Percentiles rank a stretch among this genome's conserved stretches.
These are phyloP conservation scores for Xylaria polymorpha DNA, from an alignment of 2,329 filamentous ascomycete species.

Conservation along the genomic window DNA sequence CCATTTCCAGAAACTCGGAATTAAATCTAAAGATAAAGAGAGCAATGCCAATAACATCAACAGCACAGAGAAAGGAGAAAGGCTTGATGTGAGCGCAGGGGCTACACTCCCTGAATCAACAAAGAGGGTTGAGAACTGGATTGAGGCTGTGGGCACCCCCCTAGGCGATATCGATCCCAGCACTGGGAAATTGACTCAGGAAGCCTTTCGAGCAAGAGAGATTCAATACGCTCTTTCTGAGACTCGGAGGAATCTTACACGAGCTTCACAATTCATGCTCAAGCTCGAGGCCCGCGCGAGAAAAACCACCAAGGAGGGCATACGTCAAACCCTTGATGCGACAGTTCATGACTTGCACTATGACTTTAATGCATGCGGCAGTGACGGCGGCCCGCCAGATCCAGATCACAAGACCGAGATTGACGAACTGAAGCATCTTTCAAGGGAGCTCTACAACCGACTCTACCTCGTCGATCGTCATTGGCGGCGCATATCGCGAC, in stretches of 20 bases:
- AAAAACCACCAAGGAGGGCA: constrained; percentile 46
- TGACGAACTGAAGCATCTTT: constrained; percentile 42
- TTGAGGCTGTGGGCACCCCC: background rate
- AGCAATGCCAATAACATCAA: background rate
- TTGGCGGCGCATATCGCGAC: constrained; percentile 39
- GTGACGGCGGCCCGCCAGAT: constrained; percentile 14
- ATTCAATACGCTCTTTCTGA: constrained; percentile 37
- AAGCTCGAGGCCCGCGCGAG: constrained; percentile 48
- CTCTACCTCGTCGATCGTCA: constrained; percentile 45
- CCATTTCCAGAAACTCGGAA: constrained; percentile 5
- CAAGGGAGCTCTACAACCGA: constrained; percentile 39
- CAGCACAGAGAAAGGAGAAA: background rate
- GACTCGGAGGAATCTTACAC: constrained; percentile 43
- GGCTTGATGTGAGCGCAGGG: background rate
- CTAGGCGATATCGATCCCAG: background rate
- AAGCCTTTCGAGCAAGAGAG: constrained; percentile 35
- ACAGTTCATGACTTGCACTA: constrained; percentile 39
- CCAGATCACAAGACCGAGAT: constrained; percentile 36
- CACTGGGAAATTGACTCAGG: constrained; percentile 24
- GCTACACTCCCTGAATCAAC: background rate
- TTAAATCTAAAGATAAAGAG: background rate
- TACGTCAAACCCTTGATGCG: constrained; percentile 47
- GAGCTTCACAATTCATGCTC: constrained; percentile 46
- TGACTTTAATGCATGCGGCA: constrained; percentile 11
- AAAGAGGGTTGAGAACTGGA: background rate